Conservation (phyloP, 164 flowering plant genomes). For the Magnolia sinica region DNA sequence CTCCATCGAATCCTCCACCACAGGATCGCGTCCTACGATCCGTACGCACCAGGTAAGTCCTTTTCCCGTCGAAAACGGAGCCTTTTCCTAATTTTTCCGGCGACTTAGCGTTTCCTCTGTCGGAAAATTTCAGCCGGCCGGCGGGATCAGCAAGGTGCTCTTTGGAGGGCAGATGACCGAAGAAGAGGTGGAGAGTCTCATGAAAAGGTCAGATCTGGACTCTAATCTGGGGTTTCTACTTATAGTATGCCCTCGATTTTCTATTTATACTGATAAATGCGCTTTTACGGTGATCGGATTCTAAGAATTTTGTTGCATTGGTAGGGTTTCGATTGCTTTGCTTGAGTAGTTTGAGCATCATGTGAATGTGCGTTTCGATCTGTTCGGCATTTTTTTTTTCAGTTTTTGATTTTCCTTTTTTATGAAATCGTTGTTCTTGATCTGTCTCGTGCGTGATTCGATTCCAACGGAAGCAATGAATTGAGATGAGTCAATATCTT, state of each 20-base stretch:
- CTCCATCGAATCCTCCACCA: slow-evolving; percentile 19
- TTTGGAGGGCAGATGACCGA: slow-evolving; percentile 95
- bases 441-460: background rate
- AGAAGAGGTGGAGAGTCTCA: slow-evolving; percentile 76
- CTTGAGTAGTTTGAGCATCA: background rate
- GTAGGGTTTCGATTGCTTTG: slow-evolving; percentile 1
- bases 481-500: background rate
- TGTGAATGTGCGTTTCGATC: background rate
- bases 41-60: slow-evolving; percentile 60
- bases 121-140: slow-evolving; percentile 70
- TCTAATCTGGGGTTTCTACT: background rate
- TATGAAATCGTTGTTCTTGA: background rate
- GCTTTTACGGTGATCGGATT: background rate
- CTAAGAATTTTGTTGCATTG: slow-evolving; percentile 1
- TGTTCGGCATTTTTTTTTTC: background rate
- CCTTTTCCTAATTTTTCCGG: background rate
- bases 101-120: slow-evolving; percentile 7
- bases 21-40: slow-evolving; percentile 45
- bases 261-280: slow-evolving; percentile 5
- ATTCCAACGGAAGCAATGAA: background rate
- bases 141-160: slow-evolving; percentile 79
- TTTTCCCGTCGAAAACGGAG: slow-evolving; percentile 4
- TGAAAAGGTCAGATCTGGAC: slow-evolving; percentile 74
- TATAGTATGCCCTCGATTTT: background rate
- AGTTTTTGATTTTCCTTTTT: background rate